Base-by-base conservation (phyloP, 805 yeast species). In the Candida peoriensis region DNA sequence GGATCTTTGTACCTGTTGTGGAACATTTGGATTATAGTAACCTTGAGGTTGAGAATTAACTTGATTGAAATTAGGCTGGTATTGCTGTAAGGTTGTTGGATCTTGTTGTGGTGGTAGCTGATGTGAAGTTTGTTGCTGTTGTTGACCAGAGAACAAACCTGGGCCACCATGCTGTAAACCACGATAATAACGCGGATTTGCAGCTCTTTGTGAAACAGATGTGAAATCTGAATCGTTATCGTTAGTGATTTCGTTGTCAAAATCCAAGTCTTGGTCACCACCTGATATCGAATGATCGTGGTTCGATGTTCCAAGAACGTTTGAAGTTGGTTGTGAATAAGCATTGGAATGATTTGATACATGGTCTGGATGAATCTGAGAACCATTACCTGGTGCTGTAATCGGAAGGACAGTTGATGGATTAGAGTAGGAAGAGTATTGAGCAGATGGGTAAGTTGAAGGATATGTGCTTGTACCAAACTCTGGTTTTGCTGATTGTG, bases 151-250 rank as follows among this genome's bases (percentile, higher is more conserved):
- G 36, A 54, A 46, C 7, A 51, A 44, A 8, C 45, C 35, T 25
- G 52, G 52, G 11, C 55, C 56, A 20, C 41, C 32, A 5, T 44
- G 51, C 8, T 49, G 47, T 18, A 59, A 58, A 23, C 64, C 67
- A 37, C 60, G 40, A 36, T 62, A 66, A 45, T 74, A 77, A 19
- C 63, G 58, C 13, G 82, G 84, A 48, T 82, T 82, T 12, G 76
- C 68, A 19, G 79, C 88, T 53, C 90, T 66, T 57, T 82, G 90
- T 7, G 89, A 80, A 2, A 83, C 84, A 34, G 87, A 78, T 2
- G 93, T 82, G 57, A 83, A 80, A 49, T 79, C 81, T 1, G 90
- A 81, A 30, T 67, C 58, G 16, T 52, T 50, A 29, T 54, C 58
- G 10, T 46, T 42, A 16, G 38, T 50, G 14, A 49, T 39, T 6